These are phyloP conservation scores for Torulaspora gathmanii DNA, from an alignment of 805 yeast species.

Conservation along the genomic window DNA sequence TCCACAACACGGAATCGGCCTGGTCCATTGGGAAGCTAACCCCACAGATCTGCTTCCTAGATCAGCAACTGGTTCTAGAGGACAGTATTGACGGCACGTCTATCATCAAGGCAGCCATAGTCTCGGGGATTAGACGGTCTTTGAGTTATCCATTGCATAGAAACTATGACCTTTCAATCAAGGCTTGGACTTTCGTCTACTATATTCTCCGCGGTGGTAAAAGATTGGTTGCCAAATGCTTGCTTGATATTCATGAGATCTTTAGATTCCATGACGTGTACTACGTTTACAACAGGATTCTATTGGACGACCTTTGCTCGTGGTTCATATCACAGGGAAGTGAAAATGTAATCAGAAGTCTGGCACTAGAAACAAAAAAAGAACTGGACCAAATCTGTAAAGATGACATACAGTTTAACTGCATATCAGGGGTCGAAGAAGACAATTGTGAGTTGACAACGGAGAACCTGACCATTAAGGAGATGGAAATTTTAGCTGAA, in stretches of 20 bases:
- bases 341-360: conserved; percentile 52
- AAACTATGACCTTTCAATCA: conserved; percentile 52
- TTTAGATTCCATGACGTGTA: conserved; percentile 81
- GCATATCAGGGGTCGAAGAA: conserved; percentile 36
- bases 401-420: conserved; percentile 44
- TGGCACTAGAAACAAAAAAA: conserved; percentile 60
- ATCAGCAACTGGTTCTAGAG: conserved; percentile 46
- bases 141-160: conserved; percentile 77
- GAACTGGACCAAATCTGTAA: conserved; percentile 40
- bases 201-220: conserved; percentile 64
- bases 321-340: conserved; percentile 63
- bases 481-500: conserved; percentile 57
- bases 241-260: conserved; percentile 61
- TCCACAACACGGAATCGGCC: conserved; percentile 75
- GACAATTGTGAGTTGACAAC: conserved; percentile 39
- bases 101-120: conserved; percentile 47
- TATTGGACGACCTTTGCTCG: conserved; percentile 69
- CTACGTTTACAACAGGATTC: conserved; percentile 73
- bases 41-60: conserved; percentile 75
- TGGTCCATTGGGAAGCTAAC: conserved; percentile 89
- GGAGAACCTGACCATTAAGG: conserved; percentile 46
- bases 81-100: conserved; percentile 21
- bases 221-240: conserved; percentile 52
- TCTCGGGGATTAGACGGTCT: conserved; percentile 67
- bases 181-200: conserved; percentile 74